Evolutionary conservation across 371 early-diverging fungal genomes (phyloP).

Genomic region (Mucor velutinosus): DNA sequence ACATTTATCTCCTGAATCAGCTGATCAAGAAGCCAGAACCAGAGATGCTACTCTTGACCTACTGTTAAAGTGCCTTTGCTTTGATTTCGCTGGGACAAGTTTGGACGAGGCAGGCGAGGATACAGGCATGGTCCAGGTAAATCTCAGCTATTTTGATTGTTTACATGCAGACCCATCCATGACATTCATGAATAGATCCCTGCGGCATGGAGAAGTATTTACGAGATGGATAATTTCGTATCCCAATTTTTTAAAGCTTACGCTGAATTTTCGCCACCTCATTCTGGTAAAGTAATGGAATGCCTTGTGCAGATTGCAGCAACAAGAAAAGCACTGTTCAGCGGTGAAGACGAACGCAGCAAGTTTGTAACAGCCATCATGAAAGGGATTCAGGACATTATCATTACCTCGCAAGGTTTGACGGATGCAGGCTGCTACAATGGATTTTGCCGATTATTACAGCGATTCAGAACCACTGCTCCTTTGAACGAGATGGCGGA

Average conservation of each 20-base stretch:
- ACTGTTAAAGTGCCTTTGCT: constrained; percentile 70
- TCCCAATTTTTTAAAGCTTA: constrained; percentile 71
- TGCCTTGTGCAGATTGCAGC: constrained; percentile 77
- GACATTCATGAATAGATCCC: constrained; percentile 52
- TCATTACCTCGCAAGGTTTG: constrained; percentile 57
- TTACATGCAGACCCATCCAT: too few relatives aligned
- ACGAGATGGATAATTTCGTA: constrained; percentile 63
- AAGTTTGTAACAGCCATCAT: constrained; percentile 67
- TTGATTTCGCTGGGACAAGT: constrained; percentile 86
- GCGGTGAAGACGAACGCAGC: constrained; percentile 61
- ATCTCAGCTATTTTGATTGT: not conserved
- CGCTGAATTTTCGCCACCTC: constrained; percentile 45
- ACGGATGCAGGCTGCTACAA: constrained; percentile 74
- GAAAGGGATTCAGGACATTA: constrained; percentile 63
- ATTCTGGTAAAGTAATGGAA: constrained; percentile 66
- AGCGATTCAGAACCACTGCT: constrained; percentile 75
- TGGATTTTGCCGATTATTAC: constrained; percentile 79
- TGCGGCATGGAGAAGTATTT: constrained; percentile 67
- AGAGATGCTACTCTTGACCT: constrained; percentile 62
- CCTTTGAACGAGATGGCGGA: constrained; percentile 74
- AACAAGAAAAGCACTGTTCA: constrained; percentile 80
- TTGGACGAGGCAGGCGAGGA: constrained; percentile 86
- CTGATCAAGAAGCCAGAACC: constrained; percentile 46
- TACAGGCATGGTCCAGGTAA: constrained; percentile 71
- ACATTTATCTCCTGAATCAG: constrained; percentile 15